Base-by-base conservation (phyloP, 495 filamentous ascomycete genomes). In the Aspergillus hancockii region DNA sequence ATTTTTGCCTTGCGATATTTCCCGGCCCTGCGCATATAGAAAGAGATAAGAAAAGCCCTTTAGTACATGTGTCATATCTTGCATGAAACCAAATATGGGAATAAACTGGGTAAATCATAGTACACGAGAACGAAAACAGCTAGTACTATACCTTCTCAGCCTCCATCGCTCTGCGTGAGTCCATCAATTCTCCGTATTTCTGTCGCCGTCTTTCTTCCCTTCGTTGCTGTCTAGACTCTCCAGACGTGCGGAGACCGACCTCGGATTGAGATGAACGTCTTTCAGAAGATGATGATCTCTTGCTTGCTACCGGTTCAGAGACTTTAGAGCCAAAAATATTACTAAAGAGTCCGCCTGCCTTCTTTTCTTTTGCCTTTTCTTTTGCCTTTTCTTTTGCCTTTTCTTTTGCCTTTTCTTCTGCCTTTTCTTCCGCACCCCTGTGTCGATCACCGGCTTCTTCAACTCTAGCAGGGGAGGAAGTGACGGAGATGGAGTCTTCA, bases 111-210 rank as follows among this genome's bases (percentile, higher is more conserved):
- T 56, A 65, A 60, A 59, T 71, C 65, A 66, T 61, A 71, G 49
- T 63, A 63, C 70, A 66, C 59, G 71, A 65, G 63, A 61, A 67
- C 66, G 65, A 63, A 60, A 68, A 67, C 71, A 61, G 54, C 70
- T 69, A 74, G 59, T 68, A 70, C 70, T 76, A 78, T 80, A 80
- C 77, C 77, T 80, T 80, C 70, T 73, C 72, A 67, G 64, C 70
- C 47, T 61, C 65, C 65, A 59, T 55, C 61, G 60, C 40, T 63
- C 67, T 56, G 22, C 71, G 71, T 28, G 66, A 71, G 19, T 73
- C 76, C 59, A 67, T 59, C 61, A 67, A 71, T 14, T 73, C 74
- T 49, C 72, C 76, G 50, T 78, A 73, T 55, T 62, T 65, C 50
- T 77, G 69, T 57, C 73, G 72, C 52, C 76, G 72, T 47, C 60